Evolutionary conservation across 75 land plant species (phyloP).

Genomic region (Pinus tabuliformis): DNA sequence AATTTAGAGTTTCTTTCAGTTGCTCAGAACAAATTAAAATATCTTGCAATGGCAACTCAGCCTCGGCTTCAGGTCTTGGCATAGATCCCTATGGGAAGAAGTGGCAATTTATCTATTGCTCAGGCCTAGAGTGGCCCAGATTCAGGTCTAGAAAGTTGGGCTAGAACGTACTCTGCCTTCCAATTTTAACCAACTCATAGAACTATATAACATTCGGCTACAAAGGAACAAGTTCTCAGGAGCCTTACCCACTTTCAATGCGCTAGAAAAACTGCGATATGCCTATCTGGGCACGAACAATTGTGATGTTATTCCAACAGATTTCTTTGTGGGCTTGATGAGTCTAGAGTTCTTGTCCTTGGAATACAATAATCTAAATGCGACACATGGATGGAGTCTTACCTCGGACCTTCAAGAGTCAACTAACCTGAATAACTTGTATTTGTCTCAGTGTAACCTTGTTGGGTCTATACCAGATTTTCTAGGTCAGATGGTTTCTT

Average conservation of each 20-base stretch:
- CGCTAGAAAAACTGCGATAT: conserved; percentile 42
- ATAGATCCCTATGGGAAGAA: conserved; percentile 68
- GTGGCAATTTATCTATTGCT: conserved; percentile 45
- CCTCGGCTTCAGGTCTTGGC: conserved; percentile 86
- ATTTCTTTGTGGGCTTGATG: conserved; percentile 64
- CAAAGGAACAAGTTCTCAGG: conserved; percentile 70
- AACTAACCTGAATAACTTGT: conserved; percentile 41
- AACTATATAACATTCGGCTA: conserved; percentile 45
- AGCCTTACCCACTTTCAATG: conserved; percentile 58
- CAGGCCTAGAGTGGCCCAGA: conserved; percentile 39
- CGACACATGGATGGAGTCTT: conserved; percentile 60
- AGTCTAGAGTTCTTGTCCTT: conserved; percentile 43
- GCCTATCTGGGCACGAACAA: conserved; percentile 51
- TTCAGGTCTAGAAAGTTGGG: conserved; percentile 49
- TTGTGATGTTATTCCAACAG: conserved; percentile 66
- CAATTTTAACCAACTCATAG: conserved; percentile 56
- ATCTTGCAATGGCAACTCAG: conserved; percentile 90
- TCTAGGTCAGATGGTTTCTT: conserved; percentile 42
- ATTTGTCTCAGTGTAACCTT: conserved; percentile 51
- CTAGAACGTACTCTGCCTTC: conserved; percentile 55
- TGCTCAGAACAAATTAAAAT: conserved; percentile 91
- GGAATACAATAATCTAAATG: conserved; percentile 49
- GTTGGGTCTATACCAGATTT: conserved; percentile 68
- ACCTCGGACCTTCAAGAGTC: conserved; percentile 40
- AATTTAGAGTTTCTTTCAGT: conserved; percentile 79